Evolutionary conservation across 2,329 filamentous ascomycete species (phyloP), one percentile per base, ranked within the genome.

Genomic region (Botrytis paeoniae): DNA sequence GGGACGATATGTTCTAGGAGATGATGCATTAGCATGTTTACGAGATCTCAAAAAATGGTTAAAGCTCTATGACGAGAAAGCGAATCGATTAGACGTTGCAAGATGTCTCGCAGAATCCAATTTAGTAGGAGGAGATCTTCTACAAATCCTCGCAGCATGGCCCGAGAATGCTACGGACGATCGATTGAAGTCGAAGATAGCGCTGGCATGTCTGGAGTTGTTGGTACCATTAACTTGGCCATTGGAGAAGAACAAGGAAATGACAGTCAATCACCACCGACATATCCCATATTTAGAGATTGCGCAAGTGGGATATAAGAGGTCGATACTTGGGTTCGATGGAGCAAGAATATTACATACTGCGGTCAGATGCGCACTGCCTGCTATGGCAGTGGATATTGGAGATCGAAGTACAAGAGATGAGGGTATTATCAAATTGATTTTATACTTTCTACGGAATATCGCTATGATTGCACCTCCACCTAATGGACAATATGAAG

Each of bases 31-130:
- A 74, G 93, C 96, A 73, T 96, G 95, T 80, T 86, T 99, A 73
- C 94, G 95, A 75, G 96, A 99, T 83, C 87, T 99, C 71, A 95
- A 96, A 81, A 92, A 92, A 88, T 99, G 96, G 96, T 88, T 99
- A 77, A 94, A 94, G 78, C 89, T 97, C 75, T 96, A 96, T 85
- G 95, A 98, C 82, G 93, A 97, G 81, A 97, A 97, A 81, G 90
- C 92, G 76, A 97, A 97, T 81, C 92, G 95, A 77, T 92, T 97
- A 86, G 96, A 99, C 81, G 96, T 99, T 74, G 95, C 95, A 75
- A 89, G 96, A 83, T 98, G 94, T 81, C 86, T 98, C 77, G 91
- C 94, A 80, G 94, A 98, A 82, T 92, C 94, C 62, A 98, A 98
- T 80, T 83, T 99, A n/a, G 89, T 98, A 73, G 92, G 92, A 80